Evolutionary conservation across 164 flowering plant species (phyloP).

Genomic region (Umbellularia californica): DNA sequence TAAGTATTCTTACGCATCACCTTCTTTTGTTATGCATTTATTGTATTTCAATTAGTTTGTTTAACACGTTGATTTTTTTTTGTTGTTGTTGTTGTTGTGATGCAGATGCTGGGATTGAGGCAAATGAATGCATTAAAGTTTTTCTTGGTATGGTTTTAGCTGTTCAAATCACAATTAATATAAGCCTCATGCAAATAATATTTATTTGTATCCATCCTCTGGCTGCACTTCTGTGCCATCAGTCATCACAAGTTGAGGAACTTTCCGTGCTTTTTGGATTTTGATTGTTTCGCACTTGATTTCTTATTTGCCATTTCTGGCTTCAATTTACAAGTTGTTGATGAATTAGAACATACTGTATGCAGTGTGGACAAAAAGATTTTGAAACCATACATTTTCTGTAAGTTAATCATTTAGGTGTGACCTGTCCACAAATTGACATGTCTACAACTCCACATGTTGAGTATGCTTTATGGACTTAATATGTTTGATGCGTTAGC

Average conservation of each 20-base stretch:
- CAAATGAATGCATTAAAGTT: slow-evolving; percentile 73
- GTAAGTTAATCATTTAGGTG: background rate
- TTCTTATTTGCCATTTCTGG: background rate
- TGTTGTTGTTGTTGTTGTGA: background rate
- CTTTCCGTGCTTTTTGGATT: too few species aligned
- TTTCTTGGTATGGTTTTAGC: slow-evolving; percentile 50
- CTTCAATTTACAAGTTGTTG: background rate
- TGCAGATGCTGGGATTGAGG: slow-evolving; percentile 75
- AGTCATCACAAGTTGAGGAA: too few species aligned
- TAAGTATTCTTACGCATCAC: background rate
- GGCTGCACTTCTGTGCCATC: background rate
- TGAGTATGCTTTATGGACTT: too few species aligned
- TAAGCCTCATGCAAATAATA: background rate
- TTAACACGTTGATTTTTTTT: background rate
- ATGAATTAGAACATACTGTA: background rate
- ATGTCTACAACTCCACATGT: too few species aligned
- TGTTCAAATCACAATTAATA: background rate
- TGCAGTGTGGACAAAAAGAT: background rate
- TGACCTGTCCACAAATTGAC: background rate
- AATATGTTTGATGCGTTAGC: too few species aligned
- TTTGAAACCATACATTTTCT: background rate
- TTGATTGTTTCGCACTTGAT: too few species aligned
- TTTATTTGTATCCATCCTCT: background rate
- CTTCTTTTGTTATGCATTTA: background rate
- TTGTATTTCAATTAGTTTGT: background rate